These are phyloP conservation scores for Tolypocladium album DNA, from an alignment of 2,329 filamentous ascomycete genomes.

Conservation along the genomic window DNA sequence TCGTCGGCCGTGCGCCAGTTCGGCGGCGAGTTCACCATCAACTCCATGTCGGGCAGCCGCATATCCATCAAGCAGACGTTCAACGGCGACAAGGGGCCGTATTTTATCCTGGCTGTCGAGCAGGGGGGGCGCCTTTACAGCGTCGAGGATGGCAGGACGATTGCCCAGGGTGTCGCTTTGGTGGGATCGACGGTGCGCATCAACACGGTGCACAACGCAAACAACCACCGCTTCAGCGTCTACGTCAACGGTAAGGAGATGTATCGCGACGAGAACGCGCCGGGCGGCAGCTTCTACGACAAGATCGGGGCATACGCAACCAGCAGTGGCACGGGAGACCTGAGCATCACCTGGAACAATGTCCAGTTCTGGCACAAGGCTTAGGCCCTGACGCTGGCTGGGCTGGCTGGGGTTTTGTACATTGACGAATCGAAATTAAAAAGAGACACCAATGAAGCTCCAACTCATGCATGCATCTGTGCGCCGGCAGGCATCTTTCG, in stretches of 20 bases:
- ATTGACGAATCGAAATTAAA: too few relatives aligned
- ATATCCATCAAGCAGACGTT: slow-evolving; percentile 14
- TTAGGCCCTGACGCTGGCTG: background rate
- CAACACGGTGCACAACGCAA: slow-evolving; percentile 13
- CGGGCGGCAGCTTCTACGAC: slow-evolving; percentile 13
- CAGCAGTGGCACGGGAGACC: slow-evolving; percentile 8
- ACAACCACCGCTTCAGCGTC: slow-evolving; percentile 8
- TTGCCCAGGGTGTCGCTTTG: slow-evolving; percentile 8
- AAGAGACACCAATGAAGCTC: too few relatives aligned
- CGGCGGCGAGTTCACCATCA: slow-evolving; percentile 12
- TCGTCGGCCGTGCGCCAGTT: slow-evolving; percentile 10
- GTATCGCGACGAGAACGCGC: slow-evolving; percentile 9
- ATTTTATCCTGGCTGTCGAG: slow-evolving; percentile 11
- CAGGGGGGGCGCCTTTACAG: slow-evolving; percentile 9
- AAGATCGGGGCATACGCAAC: slow-evolving; percentile 15
- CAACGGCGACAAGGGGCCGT: slow-evolving; percentile 9
- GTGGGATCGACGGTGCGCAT: slow-evolving; percentile 10
- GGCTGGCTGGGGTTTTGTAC: background rate
- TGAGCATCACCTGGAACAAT: slow-evolving; percentile 11
- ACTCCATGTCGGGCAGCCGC: slow-evolving; percentile 10
- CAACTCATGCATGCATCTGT: too few relatives aligned
- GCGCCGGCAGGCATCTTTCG: too few relatives aligned
- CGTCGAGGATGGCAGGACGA: slow-evolving; percentile 9
- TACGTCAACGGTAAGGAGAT: slow-evolving; percentile 13
- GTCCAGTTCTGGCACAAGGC: slow-evolving; percentile 8